These are phyloP conservation scores for Trapa incisa DNA, from an alignment of 345 rosid genomes.

Conservation along the genomic window DNA sequence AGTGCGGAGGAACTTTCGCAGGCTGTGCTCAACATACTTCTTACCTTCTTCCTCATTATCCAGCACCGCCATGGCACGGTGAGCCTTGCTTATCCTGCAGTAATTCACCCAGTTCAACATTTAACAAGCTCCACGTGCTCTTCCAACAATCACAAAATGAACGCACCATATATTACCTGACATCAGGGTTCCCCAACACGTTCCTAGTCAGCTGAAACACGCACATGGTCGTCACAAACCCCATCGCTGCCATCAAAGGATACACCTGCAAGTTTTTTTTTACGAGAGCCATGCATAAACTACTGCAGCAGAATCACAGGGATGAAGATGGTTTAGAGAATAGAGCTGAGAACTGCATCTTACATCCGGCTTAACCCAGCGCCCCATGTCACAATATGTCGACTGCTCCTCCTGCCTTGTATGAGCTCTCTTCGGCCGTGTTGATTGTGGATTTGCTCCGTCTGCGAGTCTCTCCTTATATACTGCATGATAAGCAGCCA, in stretches of 20 bases:
- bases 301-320: background rate
- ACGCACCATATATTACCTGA: slow-evolving; percentile 26
- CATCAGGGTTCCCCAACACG: slow-evolving; percentile 49
- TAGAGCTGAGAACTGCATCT: background rate
- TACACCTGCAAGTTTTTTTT: slow-evolving; percentile 30
- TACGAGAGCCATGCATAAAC: background rate
- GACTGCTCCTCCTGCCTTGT: no score
- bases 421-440: background rate
- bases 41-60: slow-evolving; percentile 65
- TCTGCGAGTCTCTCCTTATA: background rate
- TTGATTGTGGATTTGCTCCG: background rate
- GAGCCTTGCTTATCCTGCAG: slow-evolving; percentile 41
- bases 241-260: slow-evolving; percentile 72
- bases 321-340: background rate
- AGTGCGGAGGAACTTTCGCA: slow-evolving; percentile 55
- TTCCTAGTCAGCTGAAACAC: slow-evolving; percentile 59
- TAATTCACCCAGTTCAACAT: no score
- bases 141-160: no score
- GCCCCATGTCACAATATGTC: slow-evolving; percentile 29
- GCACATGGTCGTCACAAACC: slow-evolving; percentile 47
- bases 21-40: slow-evolving; percentile 48
- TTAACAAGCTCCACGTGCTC: no score
- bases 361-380: slow-evolving; percentile 72
- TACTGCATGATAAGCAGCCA: background rate
- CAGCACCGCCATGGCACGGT: slow-evolving; percentile 32